Evolutionary conservation across 2,329 filamentous ascomycete species (phyloP), one percentile per base, ranked within the genome.

Genomic region (Ambrosiella cleistominuta): DNA sequence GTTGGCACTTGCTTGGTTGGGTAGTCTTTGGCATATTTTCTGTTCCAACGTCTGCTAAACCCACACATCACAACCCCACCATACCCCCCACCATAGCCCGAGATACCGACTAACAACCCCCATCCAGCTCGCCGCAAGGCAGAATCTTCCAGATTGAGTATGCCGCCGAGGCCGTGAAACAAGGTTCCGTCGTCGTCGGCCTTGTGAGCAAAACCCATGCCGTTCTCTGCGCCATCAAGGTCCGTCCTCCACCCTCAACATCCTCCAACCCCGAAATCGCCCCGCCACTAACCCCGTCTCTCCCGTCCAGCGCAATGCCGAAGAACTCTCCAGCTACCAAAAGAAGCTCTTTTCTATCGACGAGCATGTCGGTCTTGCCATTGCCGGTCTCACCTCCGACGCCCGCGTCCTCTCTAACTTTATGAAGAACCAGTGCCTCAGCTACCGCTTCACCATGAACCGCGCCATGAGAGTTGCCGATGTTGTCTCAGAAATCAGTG

Each of bases 61-160:
- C 47, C 47, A 51, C 17, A 51, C 9, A 11, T 51, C 12, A 36
- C 19, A 11, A 51, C 47, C 19, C 47, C 47, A 36, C 19, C 27
- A 36, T 19, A 11, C 55, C 36, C 12, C 13, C 37, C 7, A 44
- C 55, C n/a, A 57, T 27, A 37, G 19, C 19, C 36, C 36, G 35
- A 36, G 42, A 38, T 3, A 19, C n/a, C 17, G 5, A 15, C 42
- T 7, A 52, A 39, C 54, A 53, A 54, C 52, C 59, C 53, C 36
- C 38, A 5, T 42, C 19, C 67, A 96, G 90, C 82, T 98, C 93
- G 66, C 93, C 93, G 63, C 93, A 98, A 78, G 93, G 93, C 70
- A 88, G 93, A 70, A 97, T 98, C 77, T 98, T 98, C 75, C 93
- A 98, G 74, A 94, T 98, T 67, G 93, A 98, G 74, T 98, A 98